Evolutionary conservation across 257 asterid species (phyloP).

Genomic region (Nicotiana undulata): DNA sequence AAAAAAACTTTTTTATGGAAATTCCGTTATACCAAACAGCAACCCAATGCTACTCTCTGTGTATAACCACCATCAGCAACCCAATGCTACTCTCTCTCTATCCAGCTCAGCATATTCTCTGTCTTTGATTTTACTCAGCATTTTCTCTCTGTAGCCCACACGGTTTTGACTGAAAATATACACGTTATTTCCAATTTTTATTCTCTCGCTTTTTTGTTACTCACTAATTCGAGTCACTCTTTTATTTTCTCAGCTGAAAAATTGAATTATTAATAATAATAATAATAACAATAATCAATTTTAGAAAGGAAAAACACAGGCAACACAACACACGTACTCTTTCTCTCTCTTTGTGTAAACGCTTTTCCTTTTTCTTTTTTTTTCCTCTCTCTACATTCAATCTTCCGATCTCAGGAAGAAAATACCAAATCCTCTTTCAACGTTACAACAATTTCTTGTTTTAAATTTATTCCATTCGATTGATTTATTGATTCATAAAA

Average conservation of each 20-base stretch:
- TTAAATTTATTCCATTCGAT: not conserved
- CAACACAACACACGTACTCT: not conserved
- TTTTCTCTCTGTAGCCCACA: not conserved
- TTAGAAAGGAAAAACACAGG: not conserved
- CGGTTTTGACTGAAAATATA: constrained; percentile 10
- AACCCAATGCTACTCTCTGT: too few relatives aligned
- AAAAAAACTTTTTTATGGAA: too few relatives aligned
- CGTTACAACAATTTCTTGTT: not conserved
- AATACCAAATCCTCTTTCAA: not conserved
- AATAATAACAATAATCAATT: not conserved
- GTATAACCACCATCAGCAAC: too few relatives aligned
- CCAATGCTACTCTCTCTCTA: too few relatives aligned
- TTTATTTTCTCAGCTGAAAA: not conserved
- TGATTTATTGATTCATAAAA: not conserved
- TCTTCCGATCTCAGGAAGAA: constrained; percentile 33
- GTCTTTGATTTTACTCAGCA: too few relatives aligned
- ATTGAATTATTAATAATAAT: not conserved
- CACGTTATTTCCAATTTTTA: not conserved
- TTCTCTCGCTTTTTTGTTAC: not conserved
- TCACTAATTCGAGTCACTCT: not conserved
- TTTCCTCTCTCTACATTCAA: constrained; percentile 25
- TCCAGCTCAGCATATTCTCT: not conserved
- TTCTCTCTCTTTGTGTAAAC: not conserved
- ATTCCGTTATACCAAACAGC: too few relatives aligned
- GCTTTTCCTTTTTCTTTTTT: constrained; percentile 2